Base-by-base conservation (phyloP, 2,329 filamentous ascomycete genomes). In the Colletotrichum sidae region DNA sequence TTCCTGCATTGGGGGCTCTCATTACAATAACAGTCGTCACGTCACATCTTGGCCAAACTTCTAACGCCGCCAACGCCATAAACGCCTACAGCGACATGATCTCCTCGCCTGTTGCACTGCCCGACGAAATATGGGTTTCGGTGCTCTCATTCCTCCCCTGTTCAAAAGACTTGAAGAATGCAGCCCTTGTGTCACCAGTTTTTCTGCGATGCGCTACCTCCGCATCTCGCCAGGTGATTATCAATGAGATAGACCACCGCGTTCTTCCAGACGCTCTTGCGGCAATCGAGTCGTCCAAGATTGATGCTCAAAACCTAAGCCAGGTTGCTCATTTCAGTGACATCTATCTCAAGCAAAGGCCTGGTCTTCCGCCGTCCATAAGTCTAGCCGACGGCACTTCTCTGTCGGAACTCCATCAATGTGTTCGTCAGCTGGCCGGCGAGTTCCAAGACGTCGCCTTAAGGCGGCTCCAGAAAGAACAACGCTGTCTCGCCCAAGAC, bases 91-190 rank as follows among this genome's bases (percentile, higher is more conserved):
- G 25, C 25, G 4, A 25, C 4, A 25, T 25, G 25, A 25, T 25
- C 25, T 25, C 25, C 4, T 25, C 25, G 25, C 25, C 25, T 25
- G 9, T 41, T 41, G 9, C 9, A 15, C 49, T 44, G 6, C 63
- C 63, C 12, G 63, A 66, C n/a, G 63, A 66, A 13, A 41, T 63
- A 33, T 66, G 58, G 53, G 53, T 66, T 25, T 42, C 53, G n/a
- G 34, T 66, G 4, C 53, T 63, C 3, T 66, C 63, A 6, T 15
- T 52, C 9, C 42, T 66, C 5, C 59, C 63, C 11, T 47, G 56
- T n/a, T 63, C 63, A 41, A 44, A 38, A 41, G 42, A 17, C 25
- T 53, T 63, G 15, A 63, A 7, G 25, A 57, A 57, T n/a, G 49
- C 59, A 47, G 63, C 63, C 37, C 63, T 66, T 13, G 44, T 44